Evolutionary conservation across 371 early-diverging fungal genomes (phyloP).

Genomic region (Aphelidium insulamus): DNA sequence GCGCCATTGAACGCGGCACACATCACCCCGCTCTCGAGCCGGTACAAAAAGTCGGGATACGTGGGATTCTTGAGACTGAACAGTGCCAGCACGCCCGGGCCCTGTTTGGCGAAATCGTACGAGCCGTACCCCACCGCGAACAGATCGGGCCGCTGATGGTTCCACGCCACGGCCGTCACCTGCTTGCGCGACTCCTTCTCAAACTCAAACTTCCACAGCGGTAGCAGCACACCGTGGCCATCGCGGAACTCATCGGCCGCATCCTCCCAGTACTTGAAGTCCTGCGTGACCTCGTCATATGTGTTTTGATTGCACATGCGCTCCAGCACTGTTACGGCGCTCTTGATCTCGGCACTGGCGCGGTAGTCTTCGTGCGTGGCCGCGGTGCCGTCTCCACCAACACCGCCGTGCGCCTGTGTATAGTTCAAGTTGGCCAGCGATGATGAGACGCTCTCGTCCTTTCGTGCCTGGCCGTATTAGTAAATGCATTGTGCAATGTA

Average conservation of each 20-base stretch:
- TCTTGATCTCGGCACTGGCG: constrained; percentile 18
- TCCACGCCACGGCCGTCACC: constrained; percentile 25
- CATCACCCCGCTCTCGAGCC: constrained; percentile 26
- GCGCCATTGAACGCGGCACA: constrained; percentile 24
- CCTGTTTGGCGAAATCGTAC: constrained; percentile 26
- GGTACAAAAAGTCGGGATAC: constrained; percentile 23
- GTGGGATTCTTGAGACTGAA: constrained; percentile 30
- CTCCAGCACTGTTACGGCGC: constrained; percentile 20
- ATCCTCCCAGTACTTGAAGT: constrained; percentile 38
- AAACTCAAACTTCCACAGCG: constrained; percentile 28
- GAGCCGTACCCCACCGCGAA: constrained; percentile 31
- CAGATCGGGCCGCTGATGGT: constrained; percentile 18
- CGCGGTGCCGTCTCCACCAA: not conserved
- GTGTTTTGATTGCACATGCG: constrained; percentile 38
- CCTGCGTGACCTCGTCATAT: constrained; percentile 30
- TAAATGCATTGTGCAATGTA: constrained; percentile 9
- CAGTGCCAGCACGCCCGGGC: constrained; percentile 27
- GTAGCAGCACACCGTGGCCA: constrained; percentile 17
- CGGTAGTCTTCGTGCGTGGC: constrained; percentile 19
- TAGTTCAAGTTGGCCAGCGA: too few relatives aligned
- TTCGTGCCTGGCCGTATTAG: not conserved
- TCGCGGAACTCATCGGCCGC: constrained; percentile 27
- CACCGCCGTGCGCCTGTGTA: not conserved
- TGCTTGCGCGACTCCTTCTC: constrained; percentile 28
- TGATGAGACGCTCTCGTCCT: too few relatives aligned